Conservation (phyloP, 345 rosid species). For the Angophora floribunda region DNA sequence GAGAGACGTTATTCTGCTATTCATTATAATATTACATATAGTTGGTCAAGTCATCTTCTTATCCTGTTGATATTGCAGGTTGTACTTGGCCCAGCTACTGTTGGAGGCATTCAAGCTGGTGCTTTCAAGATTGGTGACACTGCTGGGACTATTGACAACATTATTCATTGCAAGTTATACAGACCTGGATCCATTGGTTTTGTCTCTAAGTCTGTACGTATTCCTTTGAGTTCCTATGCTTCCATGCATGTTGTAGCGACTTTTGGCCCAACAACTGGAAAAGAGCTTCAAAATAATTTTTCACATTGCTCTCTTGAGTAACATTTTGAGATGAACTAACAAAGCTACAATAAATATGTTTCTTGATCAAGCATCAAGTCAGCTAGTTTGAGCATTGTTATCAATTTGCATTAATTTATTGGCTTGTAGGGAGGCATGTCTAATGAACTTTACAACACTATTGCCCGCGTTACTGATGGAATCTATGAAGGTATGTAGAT, state of each 20-base stretch:
- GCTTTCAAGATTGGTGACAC: slow-evolving; percentile 99
- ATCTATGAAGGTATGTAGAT: slow-evolving; percentile 67
- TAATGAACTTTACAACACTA: slow-evolving; percentile 83
- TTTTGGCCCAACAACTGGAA: background rate
- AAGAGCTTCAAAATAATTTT: background rate
- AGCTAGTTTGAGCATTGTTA: background rate
- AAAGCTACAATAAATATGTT: background rate
- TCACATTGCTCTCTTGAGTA: background rate
- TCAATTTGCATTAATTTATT: background rate
- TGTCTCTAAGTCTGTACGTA: slow-evolving; percentile 94
- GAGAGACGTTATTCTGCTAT: background rate
- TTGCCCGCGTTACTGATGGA: slow-evolving; percentile 96
- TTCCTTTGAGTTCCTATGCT: background rate
- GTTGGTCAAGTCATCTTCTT: background rate
- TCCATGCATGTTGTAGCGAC: background rate
- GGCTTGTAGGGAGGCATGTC: slow-evolving; percentile 91
- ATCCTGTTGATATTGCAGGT: slow-evolving; percentile 40
- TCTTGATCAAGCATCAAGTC: background rate
- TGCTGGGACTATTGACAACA: slow-evolving; percentile 96
- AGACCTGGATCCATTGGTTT: slow-evolving; percentile 98
- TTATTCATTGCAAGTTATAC: slow-evolving; percentile 85
- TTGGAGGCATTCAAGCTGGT: slow-evolving; percentile 98
- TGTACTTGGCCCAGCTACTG: slow-evolving; percentile 98
- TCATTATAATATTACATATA: background rate
- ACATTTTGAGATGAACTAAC: background rate